phyloP scores from a whole-genome alignment of 495 filamentous ascomycete genomes.

The Barbatosphaeria neglecta region DNA sequence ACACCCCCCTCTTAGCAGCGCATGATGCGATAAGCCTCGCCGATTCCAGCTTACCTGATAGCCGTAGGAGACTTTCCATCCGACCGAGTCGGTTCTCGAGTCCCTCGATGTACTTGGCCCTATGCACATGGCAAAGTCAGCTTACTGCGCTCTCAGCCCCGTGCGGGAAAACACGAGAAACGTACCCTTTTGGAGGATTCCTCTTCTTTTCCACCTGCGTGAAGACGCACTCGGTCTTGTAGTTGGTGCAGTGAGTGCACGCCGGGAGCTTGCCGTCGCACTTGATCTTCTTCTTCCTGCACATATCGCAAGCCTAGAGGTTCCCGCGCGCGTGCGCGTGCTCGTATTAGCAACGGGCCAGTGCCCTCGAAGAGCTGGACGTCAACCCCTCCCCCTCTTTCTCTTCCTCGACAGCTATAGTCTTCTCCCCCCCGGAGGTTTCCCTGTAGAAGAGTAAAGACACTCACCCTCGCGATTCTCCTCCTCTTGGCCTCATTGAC shows the following conservation, averaged over 20 bases:
- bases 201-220: constrained; percentile 98
- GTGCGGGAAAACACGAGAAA: no score
- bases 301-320: constrained; percentile 89
- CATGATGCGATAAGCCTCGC: background rate
- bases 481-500: constrained; percentile 81
- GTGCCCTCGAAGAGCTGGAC: no score
- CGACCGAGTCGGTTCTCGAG: constrained; percentile 87
- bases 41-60: constrained; percentile 52
- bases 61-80: constrained; percentile 81
- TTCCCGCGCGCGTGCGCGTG: no score
- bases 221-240: constrained; percentile 96
- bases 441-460: no score
- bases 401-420: no score
- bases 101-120: constrained; percentile 96
- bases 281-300: constrained; percentile 99
- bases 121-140: constrained; percentile 16
- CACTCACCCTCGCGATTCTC: constrained; percentile 75
- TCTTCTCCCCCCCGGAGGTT: no score
- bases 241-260: constrained; percentile 94
- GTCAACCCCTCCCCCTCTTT: no score
- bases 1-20: no score
- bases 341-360: constrained; percentile 15
- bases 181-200: constrained; percentile 91
- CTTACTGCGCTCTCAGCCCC: no score
- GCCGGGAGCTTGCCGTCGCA: constrained; percentile 94